Percentiles rank a stretch among this genome's conserved stretches.
Conservation (phyloP, 257 asterid genomes). For the Apocynum venetum region DNA sequence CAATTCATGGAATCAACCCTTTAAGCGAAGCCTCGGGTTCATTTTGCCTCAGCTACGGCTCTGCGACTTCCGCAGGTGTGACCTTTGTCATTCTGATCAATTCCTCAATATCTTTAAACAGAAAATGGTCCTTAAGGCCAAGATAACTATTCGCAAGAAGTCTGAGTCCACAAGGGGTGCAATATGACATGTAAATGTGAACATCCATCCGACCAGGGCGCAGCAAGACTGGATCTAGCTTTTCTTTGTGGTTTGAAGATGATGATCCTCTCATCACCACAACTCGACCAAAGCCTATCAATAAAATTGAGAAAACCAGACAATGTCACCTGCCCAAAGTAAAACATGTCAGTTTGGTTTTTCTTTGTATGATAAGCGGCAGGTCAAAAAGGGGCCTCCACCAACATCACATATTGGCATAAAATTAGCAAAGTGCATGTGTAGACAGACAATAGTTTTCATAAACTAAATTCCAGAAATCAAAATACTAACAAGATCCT, state of each 20-base stretch:
- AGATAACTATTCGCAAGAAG: conserved; percentile 52
- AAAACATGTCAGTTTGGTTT: too few relatives aligned
- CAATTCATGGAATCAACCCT: too few relatives aligned
- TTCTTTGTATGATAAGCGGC: too few relatives aligned
- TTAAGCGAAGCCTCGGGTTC: conserved; percentile 20
- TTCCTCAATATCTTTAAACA: conserved; percentile 44
- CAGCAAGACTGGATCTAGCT: conserved; percentile 59
- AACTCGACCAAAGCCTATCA: conserved; percentile 74
- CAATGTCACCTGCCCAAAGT: conserved; percentile 41
- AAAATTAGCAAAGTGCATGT: too few relatives aligned
- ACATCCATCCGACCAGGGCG: conserved; percentile 78
- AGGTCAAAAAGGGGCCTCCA: too few relatives aligned
- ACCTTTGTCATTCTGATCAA: conserved; percentile 31
- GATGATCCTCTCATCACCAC: conserved; percentile 64
- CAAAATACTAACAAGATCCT: too few relatives aligned
- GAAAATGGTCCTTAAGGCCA: conserved; percentile 32
- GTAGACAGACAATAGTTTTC: too few relatives aligned
- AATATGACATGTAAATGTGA: conserved; percentile 66
- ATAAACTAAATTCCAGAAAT: too few relatives aligned
- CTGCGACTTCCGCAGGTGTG: conserved; percentile 75
- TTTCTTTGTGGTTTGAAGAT: conserved; percentile 62
- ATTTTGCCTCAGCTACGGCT: conserved; percentile 52
- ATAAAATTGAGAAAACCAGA: conserved; percentile 61
- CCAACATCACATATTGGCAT: too few relatives aligned
- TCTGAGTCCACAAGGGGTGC: conserved; percentile 54